Conservation (phyloP, 108 stramenopile genomes). For the Pelagomonas calceolata region DNA sequence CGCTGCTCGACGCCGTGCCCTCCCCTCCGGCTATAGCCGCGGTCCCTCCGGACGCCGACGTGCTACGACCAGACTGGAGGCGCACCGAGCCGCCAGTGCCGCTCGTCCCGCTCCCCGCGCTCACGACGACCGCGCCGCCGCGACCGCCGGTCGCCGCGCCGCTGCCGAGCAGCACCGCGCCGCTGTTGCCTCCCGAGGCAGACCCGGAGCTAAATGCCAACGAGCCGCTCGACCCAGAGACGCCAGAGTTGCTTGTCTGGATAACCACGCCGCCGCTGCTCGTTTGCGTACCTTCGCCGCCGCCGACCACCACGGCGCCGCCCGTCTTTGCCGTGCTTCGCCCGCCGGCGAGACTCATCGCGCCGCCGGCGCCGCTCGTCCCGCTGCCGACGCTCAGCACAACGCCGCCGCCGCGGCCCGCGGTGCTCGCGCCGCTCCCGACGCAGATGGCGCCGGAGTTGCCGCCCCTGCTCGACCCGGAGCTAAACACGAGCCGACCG, state of each 20-base stretch:
- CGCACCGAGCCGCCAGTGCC: too few species aligned
- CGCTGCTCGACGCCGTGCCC: constrained; percentile 5
- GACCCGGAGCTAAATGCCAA: too few species aligned
- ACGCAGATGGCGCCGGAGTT: constrained; percentile 11
- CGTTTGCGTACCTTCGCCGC: too few species aligned
- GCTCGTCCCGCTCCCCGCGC: too few species aligned
- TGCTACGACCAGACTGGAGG: too few species aligned
- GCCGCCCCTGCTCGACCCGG: constrained; percentile 10
- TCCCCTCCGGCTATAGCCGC: background rate
- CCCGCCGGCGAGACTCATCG: background rate
- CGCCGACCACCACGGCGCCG: background rate
- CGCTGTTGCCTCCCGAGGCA: too few species aligned
- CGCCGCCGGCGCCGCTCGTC: constrained; percentile 9
- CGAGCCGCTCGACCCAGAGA: background rate
- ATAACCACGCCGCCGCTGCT: too few species aligned
- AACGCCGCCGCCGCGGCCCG: constrained; percentile 6
- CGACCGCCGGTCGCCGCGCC: too few species aligned
- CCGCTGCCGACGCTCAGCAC: constrained; percentile 1
- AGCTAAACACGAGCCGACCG: constrained; percentile 6
- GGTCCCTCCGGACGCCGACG: background rate
- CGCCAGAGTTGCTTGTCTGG: background rate
- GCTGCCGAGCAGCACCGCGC: too few species aligned
- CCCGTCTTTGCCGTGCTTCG: too few species aligned
- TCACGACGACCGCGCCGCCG: too few species aligned
- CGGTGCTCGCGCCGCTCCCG: constrained; percentile 3